A percentile compares a stretch with the other conserved stretches of the same genome.
Conservation (phyloP, 2,329 filamentous ascomycete genomes). For the Aspergillus melleus region DNA sequence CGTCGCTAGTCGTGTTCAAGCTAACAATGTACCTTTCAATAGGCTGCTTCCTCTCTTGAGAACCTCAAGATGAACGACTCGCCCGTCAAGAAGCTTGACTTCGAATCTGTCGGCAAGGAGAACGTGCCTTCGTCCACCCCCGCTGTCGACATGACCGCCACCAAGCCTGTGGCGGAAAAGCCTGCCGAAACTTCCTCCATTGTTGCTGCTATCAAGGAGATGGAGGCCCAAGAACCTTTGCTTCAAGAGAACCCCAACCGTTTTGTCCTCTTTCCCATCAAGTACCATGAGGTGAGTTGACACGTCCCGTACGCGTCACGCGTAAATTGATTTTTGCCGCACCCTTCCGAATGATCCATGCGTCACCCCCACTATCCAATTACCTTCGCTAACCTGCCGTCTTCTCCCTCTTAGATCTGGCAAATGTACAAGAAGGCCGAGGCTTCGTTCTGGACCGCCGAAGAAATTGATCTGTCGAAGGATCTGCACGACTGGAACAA, state of each 20-base stretch:
- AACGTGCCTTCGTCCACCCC: conserved; percentile 61
- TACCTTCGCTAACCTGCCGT: conserved; percentile 37
- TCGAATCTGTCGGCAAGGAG: conserved; percentile 75
- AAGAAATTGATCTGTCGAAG: conserved; percentile 99
- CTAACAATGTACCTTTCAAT: conserved; percentile 39
- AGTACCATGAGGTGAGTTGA: conserved; percentile 91
- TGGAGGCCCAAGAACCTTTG: conserved; percentile 83
- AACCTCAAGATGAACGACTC: conserved; percentile 86
- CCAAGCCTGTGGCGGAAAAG: conserved; percentile 55
- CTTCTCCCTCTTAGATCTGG: conserved; percentile 79
- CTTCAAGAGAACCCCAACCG: conserved; percentile 93
- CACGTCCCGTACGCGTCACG: conserved; percentile 59
- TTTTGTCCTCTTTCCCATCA: conserved; percentile 98
- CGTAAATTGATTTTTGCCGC: conserved; percentile 60
- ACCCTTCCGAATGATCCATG: conserved; percentile 2
- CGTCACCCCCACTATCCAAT: conserved; percentile 1
- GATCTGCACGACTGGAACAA: conserved; percentile 99
- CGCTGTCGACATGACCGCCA: conserved; percentile 54
- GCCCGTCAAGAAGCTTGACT: conserved; percentile 85
- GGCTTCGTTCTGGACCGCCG: conserved; percentile 99
- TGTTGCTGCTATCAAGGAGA: conserved; percentile 59
- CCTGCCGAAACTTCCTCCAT: conserved; percentile 40
- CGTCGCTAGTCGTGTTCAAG: conserved; percentile 32
- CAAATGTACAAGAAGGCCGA: conserved; percentile 99
- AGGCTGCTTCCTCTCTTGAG: conserved; percentile 87